These are phyloP conservation scores for Penicillium manginii DNA, from an alignment of 495 filamentous ascomycete species.

Conservation along the genomic window DNA sequence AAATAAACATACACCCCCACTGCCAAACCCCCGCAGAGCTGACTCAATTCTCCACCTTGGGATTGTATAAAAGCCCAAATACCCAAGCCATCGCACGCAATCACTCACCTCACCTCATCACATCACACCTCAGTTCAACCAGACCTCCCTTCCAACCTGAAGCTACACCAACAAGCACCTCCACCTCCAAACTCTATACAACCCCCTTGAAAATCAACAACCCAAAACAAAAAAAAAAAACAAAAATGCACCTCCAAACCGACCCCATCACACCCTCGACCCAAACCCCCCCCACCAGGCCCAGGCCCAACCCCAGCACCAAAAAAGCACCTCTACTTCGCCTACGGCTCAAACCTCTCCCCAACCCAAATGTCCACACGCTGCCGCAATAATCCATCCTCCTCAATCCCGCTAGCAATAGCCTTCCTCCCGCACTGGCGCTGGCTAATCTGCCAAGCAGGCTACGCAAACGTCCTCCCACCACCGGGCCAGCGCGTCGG, in stretches of 20 bases:
- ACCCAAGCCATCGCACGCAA: no score
- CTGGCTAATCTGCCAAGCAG: constrained; percentile 69
- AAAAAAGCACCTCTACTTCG: constrained; percentile 61
- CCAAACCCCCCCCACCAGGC: not conserved
- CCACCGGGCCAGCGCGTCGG: constrained; percentile 32
- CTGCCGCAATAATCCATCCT: constrained; percentile 57
- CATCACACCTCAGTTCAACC: not conserved
- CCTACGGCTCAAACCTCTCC: constrained; percentile 75
- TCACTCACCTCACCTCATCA: not conserved
- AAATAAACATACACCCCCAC: no score
- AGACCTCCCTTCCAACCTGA: not conserved
- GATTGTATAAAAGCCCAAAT: no score
- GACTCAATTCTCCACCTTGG: no score
- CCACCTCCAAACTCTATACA: not conserved
- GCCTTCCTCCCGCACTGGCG: constrained; percentile 54
- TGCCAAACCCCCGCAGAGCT: no score
- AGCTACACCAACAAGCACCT: no score
- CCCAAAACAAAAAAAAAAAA: not conserved
- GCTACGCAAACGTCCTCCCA: constrained; percentile 71
- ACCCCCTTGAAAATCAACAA: constrained; percentile 1
- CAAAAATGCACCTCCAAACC: constrained; percentile 2
- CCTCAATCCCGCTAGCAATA: constrained; percentile 51
- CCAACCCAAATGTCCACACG: constrained; percentile 65
- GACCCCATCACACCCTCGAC: not conserved
- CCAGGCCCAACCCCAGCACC: not conserved